Conservation (phyloP, 2,329 filamentous ascomycete genomes). For the Penicillium sp. region DNA sequence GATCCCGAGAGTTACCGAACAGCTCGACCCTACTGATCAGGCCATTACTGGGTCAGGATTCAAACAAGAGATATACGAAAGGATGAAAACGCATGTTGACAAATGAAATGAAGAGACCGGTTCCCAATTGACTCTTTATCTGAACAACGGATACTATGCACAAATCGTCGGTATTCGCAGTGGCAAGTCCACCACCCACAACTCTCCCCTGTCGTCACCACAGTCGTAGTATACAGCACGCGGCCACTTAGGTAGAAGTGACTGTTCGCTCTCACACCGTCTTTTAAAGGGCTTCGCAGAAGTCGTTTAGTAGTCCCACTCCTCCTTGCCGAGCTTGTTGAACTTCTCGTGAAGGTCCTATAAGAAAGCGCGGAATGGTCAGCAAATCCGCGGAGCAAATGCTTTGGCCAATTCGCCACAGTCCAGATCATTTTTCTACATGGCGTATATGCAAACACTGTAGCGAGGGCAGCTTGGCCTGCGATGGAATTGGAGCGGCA, state of each 20-base stretch:
- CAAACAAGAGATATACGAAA: not conserved
- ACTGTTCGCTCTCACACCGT: constrained; percentile 16
- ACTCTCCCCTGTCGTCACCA: constrained; percentile 27
- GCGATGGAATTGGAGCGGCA: constrained; percentile 25
- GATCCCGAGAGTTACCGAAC: constrained; percentile 6
- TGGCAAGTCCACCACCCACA: constrained; percentile 24
- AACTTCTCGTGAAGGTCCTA: constrained; percentile 91
- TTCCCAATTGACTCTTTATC: constrained; percentile 34
- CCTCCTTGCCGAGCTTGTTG: constrained; percentile 99
- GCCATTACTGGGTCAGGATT: not conserved
- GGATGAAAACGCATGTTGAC: not conserved
- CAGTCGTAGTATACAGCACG: constrained; percentile 39
- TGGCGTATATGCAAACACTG: no score
- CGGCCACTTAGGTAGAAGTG: constrained; percentile 15
- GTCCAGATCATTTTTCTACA: not conserved
- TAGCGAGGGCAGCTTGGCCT: not conserved
- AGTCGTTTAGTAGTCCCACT: constrained; percentile 55
- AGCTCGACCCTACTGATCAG: not conserved
- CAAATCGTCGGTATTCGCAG: constrained; percentile 32
- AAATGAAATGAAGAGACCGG: constrained; percentile 28
- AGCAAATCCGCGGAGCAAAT: constrained; percentile 5
- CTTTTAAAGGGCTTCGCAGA: constrained; percentile 17
- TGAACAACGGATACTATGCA: constrained; percentile 37
- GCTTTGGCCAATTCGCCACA: not conserved
- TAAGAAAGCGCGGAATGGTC: constrained; percentile 10